These are phyloP conservation scores for Penicillium paradoxum DNA, from an alignment of 495 filamentous ascomycete genomes.

Conservation along the genomic window DNA sequence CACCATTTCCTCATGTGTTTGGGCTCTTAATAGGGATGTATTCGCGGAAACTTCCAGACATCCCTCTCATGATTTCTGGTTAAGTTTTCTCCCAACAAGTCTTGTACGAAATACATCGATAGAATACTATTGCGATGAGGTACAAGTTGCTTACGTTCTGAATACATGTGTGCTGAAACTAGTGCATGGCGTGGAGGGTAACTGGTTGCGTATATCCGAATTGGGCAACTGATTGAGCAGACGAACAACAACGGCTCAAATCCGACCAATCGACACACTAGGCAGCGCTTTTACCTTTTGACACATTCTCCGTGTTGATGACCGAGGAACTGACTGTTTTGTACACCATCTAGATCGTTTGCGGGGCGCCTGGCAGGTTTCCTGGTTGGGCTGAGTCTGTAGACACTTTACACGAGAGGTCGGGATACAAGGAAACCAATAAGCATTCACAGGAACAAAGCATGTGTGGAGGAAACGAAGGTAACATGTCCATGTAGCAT, in stretches of 20 bases:
- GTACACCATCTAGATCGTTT: neutral
- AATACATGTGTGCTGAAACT: neutral
- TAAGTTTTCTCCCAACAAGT: neutral
- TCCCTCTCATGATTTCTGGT: neutral
- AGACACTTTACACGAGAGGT: neutral
- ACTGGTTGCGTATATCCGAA: neutral
- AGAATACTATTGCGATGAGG: neutral
- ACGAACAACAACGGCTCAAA: neutral
- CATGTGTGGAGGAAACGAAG: neutral
- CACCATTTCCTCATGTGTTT: neutral
- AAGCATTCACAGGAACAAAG: neutral
- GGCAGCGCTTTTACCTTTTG: neutral
- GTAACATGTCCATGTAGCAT: neutral
- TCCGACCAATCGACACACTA: neutral
- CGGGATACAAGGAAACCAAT: neutral
- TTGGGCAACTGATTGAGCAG: neutral
- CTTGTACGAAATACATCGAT: neutral
- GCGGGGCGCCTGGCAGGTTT: neutral
- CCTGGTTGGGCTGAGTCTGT: neutral
- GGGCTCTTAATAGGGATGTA: neutral
- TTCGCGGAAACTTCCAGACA: no score
- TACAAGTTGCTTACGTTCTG: neutral
- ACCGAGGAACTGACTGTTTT: neutral
- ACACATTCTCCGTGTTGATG: neutral
- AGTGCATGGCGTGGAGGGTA: neutral